Percentiles rank a stretch among this genome's conserved stretches.
phyloP scores from a whole-genome alignment of 2,329 filamentous ascomycete genomes.

The Colletotrichum navitas region DNA sequence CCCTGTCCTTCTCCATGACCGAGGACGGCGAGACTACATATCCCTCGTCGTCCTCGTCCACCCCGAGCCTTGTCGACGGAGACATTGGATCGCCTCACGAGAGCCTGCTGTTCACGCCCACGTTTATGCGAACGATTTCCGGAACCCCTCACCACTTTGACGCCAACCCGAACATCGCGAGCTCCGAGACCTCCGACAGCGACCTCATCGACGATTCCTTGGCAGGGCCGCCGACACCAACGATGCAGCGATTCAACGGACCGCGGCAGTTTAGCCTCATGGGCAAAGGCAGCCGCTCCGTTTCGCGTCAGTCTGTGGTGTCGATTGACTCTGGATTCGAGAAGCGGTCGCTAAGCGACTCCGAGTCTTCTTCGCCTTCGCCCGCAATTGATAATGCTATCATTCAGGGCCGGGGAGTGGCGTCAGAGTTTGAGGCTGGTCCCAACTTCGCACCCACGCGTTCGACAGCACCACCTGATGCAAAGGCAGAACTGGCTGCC shows the following conservation, averaged over 20 bases:
- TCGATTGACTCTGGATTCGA: slow-evolving; percentile 31
- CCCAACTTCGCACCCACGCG: background rate
- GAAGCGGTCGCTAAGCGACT: slow-evolving; percentile 20
- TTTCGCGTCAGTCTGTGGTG: slow-evolving; percentile 35
- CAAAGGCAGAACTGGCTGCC: slow-evolving; percentile 4
- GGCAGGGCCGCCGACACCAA: slow-evolving; percentile 30
- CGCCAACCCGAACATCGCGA: slow-evolving; percentile 34
- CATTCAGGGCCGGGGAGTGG: background rate
- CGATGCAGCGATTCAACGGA: slow-evolving; percentile 38
- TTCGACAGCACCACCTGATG: background rate
- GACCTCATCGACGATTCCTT: slow-evolving; percentile 33
- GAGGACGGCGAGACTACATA: slow-evolving; percentile 42
- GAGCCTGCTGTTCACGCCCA: slow-evolving; percentile 44
- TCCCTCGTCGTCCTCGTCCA: slow-evolving; percentile 42
- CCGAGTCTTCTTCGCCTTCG: slow-evolving; percentile 3
- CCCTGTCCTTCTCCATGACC: slow-evolving; percentile 23
- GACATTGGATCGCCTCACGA: slow-evolving; percentile 44
- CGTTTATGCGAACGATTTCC: slow-evolving; percentile 38
- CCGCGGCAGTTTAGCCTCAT: slow-evolving; percentile 36
- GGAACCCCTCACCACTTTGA: slow-evolving; percentile 34
- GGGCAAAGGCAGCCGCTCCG: slow-evolving; percentile 33
- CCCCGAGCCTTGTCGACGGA: slow-evolving; percentile 44
- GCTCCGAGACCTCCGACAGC: slow-evolving; percentile 37
- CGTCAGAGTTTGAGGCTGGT: background rate
- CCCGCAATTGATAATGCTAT: background rate